Conservation (phyloP, 257 asterid species). For the Nicotiana undulata region DNA sequence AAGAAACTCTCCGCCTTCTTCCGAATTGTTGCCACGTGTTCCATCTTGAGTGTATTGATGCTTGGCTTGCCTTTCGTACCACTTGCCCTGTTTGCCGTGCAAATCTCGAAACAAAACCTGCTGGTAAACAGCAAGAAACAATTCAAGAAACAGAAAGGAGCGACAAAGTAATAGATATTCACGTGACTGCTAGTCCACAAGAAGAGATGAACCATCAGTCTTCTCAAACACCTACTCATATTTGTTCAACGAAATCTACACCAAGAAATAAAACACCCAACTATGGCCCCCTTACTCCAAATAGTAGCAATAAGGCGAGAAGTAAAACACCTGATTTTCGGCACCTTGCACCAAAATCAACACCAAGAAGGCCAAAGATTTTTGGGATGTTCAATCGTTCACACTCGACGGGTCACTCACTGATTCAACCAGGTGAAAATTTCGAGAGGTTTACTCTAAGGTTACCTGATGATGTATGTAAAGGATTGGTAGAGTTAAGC, state of each 20-base stretch:
- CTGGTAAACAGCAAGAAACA: too few relatives aligned
- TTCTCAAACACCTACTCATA: not conserved
- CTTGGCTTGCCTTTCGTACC: too few relatives aligned
- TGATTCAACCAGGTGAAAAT: conserved; percentile 7
- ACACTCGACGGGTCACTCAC: conserved; percentile 3
- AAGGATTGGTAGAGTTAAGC: conserved; percentile 9
- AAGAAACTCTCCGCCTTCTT: too few relatives aligned
- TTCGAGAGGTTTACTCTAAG: conserved; percentile 28
- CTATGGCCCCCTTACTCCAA: too few relatives aligned
- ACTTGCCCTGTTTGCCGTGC: too few relatives aligned
- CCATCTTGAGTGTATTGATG: too few relatives aligned
- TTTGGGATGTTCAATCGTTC: conserved; percentile 14
- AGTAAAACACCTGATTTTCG: too few relatives aligned
- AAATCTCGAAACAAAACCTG: too few relatives aligned
- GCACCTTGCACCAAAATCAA: not conserved
- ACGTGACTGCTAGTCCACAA: not conserved
- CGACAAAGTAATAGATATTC: not conserved
- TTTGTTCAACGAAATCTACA: not conserved
- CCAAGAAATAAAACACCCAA: too few relatives aligned
- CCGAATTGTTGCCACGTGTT: too few relatives aligned
- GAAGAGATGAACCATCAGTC: not conserved
- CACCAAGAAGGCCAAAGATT: not conserved
- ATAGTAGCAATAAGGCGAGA: too few relatives aligned
- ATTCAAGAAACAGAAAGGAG: not conserved
- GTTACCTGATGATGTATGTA: conserved; percentile 17